These are phyloP conservation scores for Blastobotrys americana DNA, from an alignment of 805 yeast species.

Conservation along the genomic window DNA sequence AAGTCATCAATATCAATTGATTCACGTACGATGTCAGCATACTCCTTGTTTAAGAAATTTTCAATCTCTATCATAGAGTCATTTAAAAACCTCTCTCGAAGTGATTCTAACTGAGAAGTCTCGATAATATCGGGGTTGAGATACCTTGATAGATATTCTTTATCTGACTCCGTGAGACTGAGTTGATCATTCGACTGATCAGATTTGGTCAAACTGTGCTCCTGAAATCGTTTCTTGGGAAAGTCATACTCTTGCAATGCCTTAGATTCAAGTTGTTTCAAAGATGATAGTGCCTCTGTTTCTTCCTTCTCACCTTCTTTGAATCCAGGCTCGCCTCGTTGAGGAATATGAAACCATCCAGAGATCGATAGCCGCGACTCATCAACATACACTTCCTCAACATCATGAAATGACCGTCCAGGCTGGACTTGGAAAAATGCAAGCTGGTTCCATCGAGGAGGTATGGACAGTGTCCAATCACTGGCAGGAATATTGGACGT, in stretches of 20 bases:
- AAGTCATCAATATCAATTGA: conserved; percentile 48
- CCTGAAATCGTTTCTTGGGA: conserved; percentile 43
- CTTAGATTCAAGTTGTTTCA: conserved; percentile 71
- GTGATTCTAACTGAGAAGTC: conserved; percentile 32
- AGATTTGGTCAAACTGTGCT: background rate
- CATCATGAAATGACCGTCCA: conserved; percentile 94
- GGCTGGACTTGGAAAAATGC: conserved; percentile 96
- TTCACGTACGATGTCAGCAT: conserved; percentile 41
- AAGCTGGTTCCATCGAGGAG: conserved; percentile 93
- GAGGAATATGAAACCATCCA: conserved; percentile 99
- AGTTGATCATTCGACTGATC: conserved; percentile 5
- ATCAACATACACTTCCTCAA: conserved; percentile 90
- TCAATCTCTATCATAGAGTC: conserved; percentile 65
- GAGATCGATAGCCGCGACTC: conserved; percentile 87
- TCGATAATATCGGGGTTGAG: conserved; percentile 49
- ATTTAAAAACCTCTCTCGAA: conserved; percentile 50
- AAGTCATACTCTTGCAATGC: conserved; percentile 73
- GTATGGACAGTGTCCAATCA: conserved; percentile 60
- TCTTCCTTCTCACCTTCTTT: conserved; percentile 75
- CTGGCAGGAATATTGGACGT: conserved; percentile 85
- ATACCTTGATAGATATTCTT: conserved; percentile 43
- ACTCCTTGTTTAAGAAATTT: conserved; percentile 52
- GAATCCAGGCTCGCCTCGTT: conserved; percentile 80
- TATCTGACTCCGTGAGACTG: conserved; percentile 33
- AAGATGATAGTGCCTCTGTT: conserved; percentile 65